Base-by-base conservation (phyloP, 345 rosid species). In the Boechera retrofracta region DNA sequence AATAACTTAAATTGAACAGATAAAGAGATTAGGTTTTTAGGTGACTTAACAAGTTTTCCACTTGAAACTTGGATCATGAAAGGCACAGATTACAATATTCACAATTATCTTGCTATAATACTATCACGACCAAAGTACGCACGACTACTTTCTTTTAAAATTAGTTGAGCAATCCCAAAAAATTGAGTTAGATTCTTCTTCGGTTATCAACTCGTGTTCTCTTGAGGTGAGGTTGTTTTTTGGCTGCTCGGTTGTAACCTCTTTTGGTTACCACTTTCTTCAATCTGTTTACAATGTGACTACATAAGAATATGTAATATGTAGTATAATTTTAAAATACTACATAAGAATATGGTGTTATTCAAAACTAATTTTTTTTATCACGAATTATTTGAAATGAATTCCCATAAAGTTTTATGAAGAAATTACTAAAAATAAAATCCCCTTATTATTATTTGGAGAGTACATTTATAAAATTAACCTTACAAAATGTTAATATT, bases 131-230 rank as follows among this genome's bases (percentile, higher is more conserved):
- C 31, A 16, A 4, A 39, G 51, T 16, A 7, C 10, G 1, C 11
- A 38, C 0, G 42, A 39, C 16, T 16, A 41, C 6, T 4, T 26
- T 63, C 12, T 24, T 42, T 42, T 63, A 41, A 51, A 3, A 72
- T 62, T 39, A 53, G 62, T 69, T 29, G 31, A 62, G 3, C 11
- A 62, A n/a, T 11, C 8, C 12, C 5, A 13, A 9, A n/a, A 12
- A 9, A n/a, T 2, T 65, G 26, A 24, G 48, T 85, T 82, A 91
- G 57, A 95, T 92, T 83, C 97, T 85, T 81, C 93, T 85, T 83
- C 96, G 85, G 67, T 85, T 88, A 80, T 89, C 96, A 4, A 77
- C 70, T 48, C 89, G 79, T 26, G 85, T 24, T 84, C 82, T 87
- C 88, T 94, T 90, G n/a, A 80, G 24, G 15, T 84, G 87, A 69